Evolutionary conservation across 2,329 filamentous ascomycete genomes (phyloP).

Genomic region (Aureobasidium sp.): DNA sequence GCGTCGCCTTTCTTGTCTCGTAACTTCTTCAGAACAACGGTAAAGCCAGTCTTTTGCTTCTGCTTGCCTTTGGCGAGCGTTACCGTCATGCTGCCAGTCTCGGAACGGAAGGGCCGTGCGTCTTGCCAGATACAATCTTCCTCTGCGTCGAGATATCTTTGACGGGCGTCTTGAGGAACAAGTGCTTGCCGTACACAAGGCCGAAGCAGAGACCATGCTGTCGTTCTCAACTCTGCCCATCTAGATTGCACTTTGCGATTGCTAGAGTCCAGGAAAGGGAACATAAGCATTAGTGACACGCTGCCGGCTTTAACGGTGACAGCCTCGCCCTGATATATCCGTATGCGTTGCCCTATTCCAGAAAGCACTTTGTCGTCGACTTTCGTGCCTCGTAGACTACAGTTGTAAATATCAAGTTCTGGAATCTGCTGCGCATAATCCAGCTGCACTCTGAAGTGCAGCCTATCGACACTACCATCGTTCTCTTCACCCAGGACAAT

Average conservation of each 20-base stretch:
- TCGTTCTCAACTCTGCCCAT: slow-evolving; percentile 4
- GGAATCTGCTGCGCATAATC: neutral
- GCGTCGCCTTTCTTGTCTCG: slow-evolving; percentile 4
- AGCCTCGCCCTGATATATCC: slow-evolving; percentile 2
- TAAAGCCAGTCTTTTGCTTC: slow-evolving; percentile 6
- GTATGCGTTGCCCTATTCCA: neutral
- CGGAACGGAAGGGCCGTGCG: neutral
- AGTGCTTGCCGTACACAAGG: neutral
- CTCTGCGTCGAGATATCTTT: slow-evolving; percentile 9
- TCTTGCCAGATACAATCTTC: slow-evolving; percentile 11
- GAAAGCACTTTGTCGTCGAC: slow-evolving; percentile 2
- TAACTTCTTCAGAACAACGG: slow-evolving; percentile 5
- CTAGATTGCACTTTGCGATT: neutral
- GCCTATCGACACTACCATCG: neutral
- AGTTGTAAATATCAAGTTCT: slow-evolving; percentile 4
- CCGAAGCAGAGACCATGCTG: neutral
- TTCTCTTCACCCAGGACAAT: neutral
- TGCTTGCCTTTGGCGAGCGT: slow-evolving; percentile 5
- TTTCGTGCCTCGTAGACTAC: neutral
- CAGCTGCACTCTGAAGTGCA: slow-evolving; percentile 6
- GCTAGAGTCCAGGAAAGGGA: neutral
- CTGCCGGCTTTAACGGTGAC: neutral
- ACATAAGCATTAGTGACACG: neutral
- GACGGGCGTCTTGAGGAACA: neutral
- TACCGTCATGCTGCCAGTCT: slow-evolving; percentile 5